Evolutionary conservation across 805 yeast genomes (phyloP), one percentile per base, ranked within the genome.

Genomic region (Saccharomycopsis capsularis): DNA sequence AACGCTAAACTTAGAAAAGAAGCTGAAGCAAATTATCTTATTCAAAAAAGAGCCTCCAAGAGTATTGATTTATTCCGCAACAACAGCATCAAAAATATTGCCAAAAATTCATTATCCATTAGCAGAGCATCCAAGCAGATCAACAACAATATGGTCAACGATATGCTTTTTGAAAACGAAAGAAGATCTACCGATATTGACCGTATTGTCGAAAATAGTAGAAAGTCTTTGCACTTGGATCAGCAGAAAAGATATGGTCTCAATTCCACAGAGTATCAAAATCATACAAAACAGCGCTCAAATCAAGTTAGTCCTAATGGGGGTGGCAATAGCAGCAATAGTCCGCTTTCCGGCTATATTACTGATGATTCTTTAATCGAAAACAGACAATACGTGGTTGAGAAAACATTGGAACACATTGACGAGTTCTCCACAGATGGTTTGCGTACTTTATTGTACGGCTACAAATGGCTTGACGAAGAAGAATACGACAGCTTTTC

Each of bases 401-500:
- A 89, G 61, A 79, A 78, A 55, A 91, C 98, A 0, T 68, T 95
- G 48, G 85, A 87, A 57, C 96, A 95, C 55, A 78, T 93, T 51
- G 98, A 93, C 57, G 95, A 87, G 52, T 93, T 90, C 64, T 89
- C 97, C 0, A 84, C 95, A 0, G 97, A 91, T 55, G 99, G 99
- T 1, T 69, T 93, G 50, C 76, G 99, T 60, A 93, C 99, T 0
- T 73, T 93, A 55, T 63, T 93, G 54, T 93, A 89, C 63, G 81
- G 89, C 2, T 88, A 78, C 67, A 79, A 76, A 57, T 85, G 91
- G 82, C 57, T 93, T 15, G 74, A 75, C 40, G 65, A 68, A 19
- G 62, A 63, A 0, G 83, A 76, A 40, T 91, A 85, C 62, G 70
- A 71, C 3, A 58, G 58, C 6, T 93, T 98, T 96, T 72, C 76